Conservation (phyloP, 768 basidiomycete species). For the Naganishia friedmannii region DNA sequence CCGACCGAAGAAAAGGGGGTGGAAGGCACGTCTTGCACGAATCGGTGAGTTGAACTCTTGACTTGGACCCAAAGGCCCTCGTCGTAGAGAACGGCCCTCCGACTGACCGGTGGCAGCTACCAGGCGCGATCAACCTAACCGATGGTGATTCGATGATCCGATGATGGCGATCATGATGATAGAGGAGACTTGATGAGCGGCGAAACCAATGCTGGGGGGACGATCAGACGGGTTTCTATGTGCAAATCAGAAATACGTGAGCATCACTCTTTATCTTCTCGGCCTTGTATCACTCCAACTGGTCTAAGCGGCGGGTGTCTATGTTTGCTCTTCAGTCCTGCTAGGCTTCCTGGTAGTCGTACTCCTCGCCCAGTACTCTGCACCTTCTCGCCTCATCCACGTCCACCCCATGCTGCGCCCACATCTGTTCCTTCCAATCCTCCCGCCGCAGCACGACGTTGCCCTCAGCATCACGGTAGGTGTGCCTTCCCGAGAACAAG, state of each 20-base stretch:
- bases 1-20: no score
- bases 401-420: background rate
- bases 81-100: background rate
- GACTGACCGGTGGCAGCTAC: background rate
- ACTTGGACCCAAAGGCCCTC: background rate
- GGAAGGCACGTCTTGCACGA: background rate
- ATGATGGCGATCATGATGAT: no score
- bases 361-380: background rate
- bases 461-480: background rate
- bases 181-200: background rate
- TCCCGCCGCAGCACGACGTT: background rate
- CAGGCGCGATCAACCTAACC: background rate
- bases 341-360: background rate
- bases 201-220: background rate
- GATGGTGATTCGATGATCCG: background rate
- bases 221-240: background rate
- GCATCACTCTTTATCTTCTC: background rate
- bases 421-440: constrained; percentile 5
- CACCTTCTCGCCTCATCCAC: background rate
- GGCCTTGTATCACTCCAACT: no score
- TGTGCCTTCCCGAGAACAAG: constrained; percentile 6
- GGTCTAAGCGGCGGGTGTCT: no score
- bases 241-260: background rate
- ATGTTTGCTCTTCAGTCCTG: background rate
- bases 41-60: constrained; percentile 1